Base-by-base conservation (phyloP, 139 green algal species). In the Chlorella sorokiniana region DNA sequence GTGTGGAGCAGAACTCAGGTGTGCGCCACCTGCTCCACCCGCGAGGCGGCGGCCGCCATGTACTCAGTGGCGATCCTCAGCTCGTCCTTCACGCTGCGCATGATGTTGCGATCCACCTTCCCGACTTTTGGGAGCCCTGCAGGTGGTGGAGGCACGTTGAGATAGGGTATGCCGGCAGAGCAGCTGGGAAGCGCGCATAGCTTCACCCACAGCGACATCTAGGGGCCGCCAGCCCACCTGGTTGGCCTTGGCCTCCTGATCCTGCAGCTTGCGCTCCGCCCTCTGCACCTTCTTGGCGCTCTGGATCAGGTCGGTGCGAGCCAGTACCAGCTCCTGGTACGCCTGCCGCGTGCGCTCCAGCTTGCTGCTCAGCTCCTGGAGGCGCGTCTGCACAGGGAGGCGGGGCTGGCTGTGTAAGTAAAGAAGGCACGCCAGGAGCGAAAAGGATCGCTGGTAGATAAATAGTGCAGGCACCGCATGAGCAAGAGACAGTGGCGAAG, bases 1-100 rank as follows among this genome's bases (percentile, higher is more conserved):
- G 20, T 41, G 4, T 76, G 38, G n/a, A 77, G 61, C 31, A 23
- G n/a, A 61, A 54, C 61, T 14, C 42, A 78, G 23, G 48, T 77
- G 18, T 25, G 22, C 75, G 69, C 81, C 29, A 86, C 79, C 76
- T 86, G 82, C 51, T 86, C 76, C n/a, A 86, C 82, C 37, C 82
- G 74, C 8, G 44, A 25, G 27, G 35, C 54, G 27, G 82, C 82
- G 29, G 82, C 82, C 41, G 37, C 22, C 82, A 86, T 86, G 45
- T 84, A 76, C 23, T 44, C 20, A 25, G 67, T 79, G 16, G 82
- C 82, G 23, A 48, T 37, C 41, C 73, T 35, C 23, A 86, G 76
- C 67, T 86, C 82, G 10, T 82, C 37, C 54, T 51, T 68, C 31
- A 69, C 73, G 67, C 67, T 20, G 67, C 68, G 16, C 16, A 65